Evolutionary conservation across 2,329 filamentous ascomycete genomes (phyloP).

Genomic region (Myotisia sp.): DNA sequence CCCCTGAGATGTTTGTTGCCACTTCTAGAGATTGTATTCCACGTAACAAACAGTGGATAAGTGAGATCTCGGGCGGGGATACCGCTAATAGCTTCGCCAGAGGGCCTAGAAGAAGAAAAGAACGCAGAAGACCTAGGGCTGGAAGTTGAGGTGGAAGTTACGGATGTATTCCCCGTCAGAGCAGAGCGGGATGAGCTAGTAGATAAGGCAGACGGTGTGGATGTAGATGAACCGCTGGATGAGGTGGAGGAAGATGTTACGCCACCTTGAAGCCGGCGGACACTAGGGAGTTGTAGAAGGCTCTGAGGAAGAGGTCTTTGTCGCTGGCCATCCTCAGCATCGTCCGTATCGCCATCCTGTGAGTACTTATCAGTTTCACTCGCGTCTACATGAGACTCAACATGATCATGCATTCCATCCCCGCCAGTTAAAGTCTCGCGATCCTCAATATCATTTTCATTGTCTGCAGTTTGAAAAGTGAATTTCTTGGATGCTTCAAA

Average conservation of each 20-base stretch:
- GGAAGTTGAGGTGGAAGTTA: slow-evolving; percentile 27
- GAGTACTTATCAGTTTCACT: slow-evolving; percentile 13
- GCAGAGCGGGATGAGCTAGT: slow-evolving; percentile 34
- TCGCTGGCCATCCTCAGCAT: slow-evolving; percentile 6
- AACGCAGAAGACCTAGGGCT: slow-evolving; percentile 29
- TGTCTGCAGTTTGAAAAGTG: slow-evolving; percentile 14
- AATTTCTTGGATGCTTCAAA: slow-evolving; percentile 29
- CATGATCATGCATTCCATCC: background rate
- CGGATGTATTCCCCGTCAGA: slow-evolving; percentile 26
- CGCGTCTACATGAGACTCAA: slow-evolving; percentile 9
- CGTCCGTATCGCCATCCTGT: slow-evolving; percentile 14
- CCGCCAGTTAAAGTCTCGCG: slow-evolving; percentile 5
- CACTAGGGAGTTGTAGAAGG: slow-evolving; percentile 19
- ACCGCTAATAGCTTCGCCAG: slow-evolving; percentile 4
- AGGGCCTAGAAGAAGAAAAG: slow-evolving; percentile 12
- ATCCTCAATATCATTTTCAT: slow-evolving; percentile 20
- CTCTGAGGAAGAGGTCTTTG: slow-evolving; percentile 13
- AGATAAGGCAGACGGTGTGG: slow-evolving; percentile 33
- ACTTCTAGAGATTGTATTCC: slow-evolving; percentile 58
- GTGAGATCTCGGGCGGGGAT: slow-evolving; percentile 4
- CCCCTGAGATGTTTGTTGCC: slow-evolving; percentile 61
- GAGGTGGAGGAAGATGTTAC: slow-evolving; percentile 23
- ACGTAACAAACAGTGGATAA: slow-evolving; percentile 86
- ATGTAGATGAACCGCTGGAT: slow-evolving; percentile 19
- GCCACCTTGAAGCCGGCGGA: slow-evolving; percentile 23